Evolutionary conservation across 2,329 filamentous ascomycete species (phyloP).

Genomic region (Catunica adiposa): DNA sequence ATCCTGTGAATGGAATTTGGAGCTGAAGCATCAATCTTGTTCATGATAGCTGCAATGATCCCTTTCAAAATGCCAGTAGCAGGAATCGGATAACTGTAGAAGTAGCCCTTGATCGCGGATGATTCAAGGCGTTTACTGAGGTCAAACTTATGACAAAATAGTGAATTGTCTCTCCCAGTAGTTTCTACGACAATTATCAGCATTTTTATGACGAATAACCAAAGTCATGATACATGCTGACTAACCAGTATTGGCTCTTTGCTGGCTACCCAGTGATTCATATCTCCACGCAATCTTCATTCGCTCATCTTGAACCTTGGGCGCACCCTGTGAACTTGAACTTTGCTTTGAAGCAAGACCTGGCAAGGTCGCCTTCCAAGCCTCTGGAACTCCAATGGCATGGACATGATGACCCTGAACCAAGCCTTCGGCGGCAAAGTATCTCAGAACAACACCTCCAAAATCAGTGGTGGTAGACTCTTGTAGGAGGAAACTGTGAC

Average conservation of each 20-base stretch:
- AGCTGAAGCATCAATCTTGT: conserved; percentile 39
- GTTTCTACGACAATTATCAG: not conserved
- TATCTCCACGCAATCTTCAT: conserved; percentile 99
- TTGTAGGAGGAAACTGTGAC: conserved; percentile 63
- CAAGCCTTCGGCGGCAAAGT: conserved; percentile 85
- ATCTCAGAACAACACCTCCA: conserved; percentile 64
- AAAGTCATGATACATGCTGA: not conserved
- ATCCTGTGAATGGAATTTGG: conserved; percentile 57
- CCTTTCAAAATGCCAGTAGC: conserved; percentile 20
- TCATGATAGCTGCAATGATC: conserved; percentile 44
- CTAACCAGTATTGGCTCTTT: conserved; percentile 18
- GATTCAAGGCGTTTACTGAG: conserved; percentile 45
- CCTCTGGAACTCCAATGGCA: conserved; percentile 61
- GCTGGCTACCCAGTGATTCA: conserved; percentile 57
- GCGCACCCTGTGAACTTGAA: not conserved
- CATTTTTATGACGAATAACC: not conserved
- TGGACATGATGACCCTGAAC: conserved; percentile 83
- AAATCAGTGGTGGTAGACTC: conserved; percentile 93
- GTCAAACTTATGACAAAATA: conserved; percentile 61
- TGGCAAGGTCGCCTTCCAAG: conserved; percentile 72
- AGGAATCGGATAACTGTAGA: conserved; percentile 24
- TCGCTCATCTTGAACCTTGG: conserved; percentile 28
- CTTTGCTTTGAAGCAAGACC: conserved; percentile 33
- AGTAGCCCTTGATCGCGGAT: conserved; percentile 31
- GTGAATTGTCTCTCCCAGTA: conserved; percentile 16